Evolutionary conservation across 1,284 basidiomycete species (phyloP), one percentile per base, ranked within the genome.

Genomic region (Irpex sp.): DNA sequence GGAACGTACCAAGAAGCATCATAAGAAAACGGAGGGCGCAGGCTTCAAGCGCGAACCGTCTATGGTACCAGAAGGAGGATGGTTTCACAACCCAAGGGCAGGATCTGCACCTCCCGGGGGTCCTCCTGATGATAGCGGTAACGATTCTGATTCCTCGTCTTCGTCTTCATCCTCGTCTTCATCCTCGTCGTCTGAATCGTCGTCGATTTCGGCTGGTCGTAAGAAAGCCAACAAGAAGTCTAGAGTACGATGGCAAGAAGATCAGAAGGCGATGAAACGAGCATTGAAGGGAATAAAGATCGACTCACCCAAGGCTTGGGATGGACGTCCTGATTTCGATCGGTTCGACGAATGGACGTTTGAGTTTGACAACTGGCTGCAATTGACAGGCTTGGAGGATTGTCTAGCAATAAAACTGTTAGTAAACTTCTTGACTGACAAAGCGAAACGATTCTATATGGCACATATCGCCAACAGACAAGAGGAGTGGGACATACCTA

Each of bases 391-490:
- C 11, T 44, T 67, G 3, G 4, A 34, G 0, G 64, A 65, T 17
- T 15, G 40, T 1, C 21, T 63, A 4, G 34, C 44, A 1, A 13
- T 67, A 4, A 55, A 65, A 44, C 4, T 63, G 19, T 15, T 69
- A 5, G 51, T 65, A 4, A 58, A 65, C 21, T 67, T 67, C 47
- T n/a, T 70, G 61, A 19, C 61, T 1, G 67, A 58, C 1, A 59
- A 67, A 3, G 61, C 69, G 0, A 31, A 58, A 2, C n/a, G 36
- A 1, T 70, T 66, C 60, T 70, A 63, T 58, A 70, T 70, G 68
- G 59, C 58, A 5, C 62, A 69, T 51, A 65, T 70, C 1, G 59
- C 68, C 0, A 49, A 36, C 0, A 58, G 54, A 21, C 58, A 58
- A 5, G 21, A 21, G 5, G 38, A 51, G 4, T 70, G 65, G 65